A percentile compares a stretch with the other conserved stretches of the same genome.
These are phyloP conservation scores for Corinectria fuckeliana DNA, from an alignment of 2,329 filamentous ascomycete species.

Conservation along the genomic window DNA sequence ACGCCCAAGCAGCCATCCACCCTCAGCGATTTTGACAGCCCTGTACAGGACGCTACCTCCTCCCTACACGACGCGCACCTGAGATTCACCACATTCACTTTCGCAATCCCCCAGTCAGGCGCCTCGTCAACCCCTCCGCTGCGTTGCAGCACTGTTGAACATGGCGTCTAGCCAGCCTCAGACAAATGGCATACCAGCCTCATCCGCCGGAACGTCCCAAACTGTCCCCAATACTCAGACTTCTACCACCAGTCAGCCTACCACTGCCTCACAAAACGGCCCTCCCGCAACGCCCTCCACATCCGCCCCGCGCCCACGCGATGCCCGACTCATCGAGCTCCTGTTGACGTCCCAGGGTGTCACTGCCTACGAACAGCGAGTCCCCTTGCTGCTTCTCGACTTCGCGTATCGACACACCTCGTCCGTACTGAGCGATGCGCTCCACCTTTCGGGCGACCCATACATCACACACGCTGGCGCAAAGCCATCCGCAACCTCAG, in stretches of 20 bases:
- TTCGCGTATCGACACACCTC: slow-evolving; percentile 86
- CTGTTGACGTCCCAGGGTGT: slow-evolving; percentile 81
- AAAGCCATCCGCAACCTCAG: slow-evolving; percentile 56
- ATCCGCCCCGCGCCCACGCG: slow-evolving; percentile 69
- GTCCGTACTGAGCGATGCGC: slow-evolving; percentile 72
- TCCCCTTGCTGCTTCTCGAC: slow-evolving; percentile 82
- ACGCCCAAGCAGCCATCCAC: not conserved
- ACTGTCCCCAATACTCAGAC: slow-evolving; percentile 47
- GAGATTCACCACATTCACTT: slow-evolving; percentile 2
- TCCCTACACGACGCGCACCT: not conserved
- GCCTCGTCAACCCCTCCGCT: not conserved
- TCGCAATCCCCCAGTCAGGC: not conserved
- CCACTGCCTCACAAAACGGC: slow-evolving; percentile 32
- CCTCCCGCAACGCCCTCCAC: slow-evolving; percentile 43
- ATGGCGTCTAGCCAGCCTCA: slow-evolving; percentile 54
- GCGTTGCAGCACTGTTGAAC: slow-evolving; percentile 6
- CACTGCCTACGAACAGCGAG: slow-evolving; percentile 79
- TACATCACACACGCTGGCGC: slow-evolving; percentile 65
- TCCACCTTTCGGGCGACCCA: slow-evolving; percentile 73
- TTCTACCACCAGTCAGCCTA: slow-evolving; percentile 38
- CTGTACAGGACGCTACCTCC: not conserved
- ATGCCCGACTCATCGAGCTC: slow-evolving; percentile 80
- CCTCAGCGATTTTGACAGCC: not conserved
- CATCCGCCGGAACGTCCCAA: slow-evolving; percentile 48
- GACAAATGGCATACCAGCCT: slow-evolving; percentile 58